Evolutionary conservation across 2,329 filamentous ascomycete genomes (phyloP).

Genomic region (Phialocephala sp.): DNA sequence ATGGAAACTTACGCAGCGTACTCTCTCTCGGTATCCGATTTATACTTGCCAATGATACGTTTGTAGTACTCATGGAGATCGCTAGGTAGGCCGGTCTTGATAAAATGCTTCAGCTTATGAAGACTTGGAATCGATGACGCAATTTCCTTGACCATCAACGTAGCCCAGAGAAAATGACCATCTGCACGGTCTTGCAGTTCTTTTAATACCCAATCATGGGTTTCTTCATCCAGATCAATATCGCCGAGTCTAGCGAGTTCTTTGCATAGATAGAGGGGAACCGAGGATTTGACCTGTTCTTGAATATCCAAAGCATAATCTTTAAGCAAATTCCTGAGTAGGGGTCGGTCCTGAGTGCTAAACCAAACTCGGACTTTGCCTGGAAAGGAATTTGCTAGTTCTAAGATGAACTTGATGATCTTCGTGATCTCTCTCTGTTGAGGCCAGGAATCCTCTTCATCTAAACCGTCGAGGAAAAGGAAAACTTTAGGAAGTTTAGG

Average conservation of each 20-base stretch:
- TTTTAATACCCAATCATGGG: not conserved
- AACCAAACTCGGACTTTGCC: not conserved
- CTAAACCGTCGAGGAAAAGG: not conserved
- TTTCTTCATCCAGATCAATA: not conserved
- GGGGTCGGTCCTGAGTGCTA: not conserved
- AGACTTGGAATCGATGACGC: not conserved
- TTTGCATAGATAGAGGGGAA: not conserved
- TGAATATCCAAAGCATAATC: not conserved
- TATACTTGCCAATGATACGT: not conserved
- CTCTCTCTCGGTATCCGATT: not conserved
- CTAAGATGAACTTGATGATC: not conserved
- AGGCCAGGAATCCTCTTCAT: not conserved
- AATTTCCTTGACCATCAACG: not conserved
- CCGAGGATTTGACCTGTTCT: not conserved
- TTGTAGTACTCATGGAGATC: not conserved
- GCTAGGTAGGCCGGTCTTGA: slow-evolving; percentile 1
- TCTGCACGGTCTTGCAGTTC: not conserved
- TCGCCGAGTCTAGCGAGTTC: not conserved
- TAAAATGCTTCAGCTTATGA: slow-evolving; percentile 1
- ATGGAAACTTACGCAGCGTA: slow-evolving; percentile 1
- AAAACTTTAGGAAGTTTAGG: not conserved
- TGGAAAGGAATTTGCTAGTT: slow-evolving; percentile 1
- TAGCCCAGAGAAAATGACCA: slow-evolving; percentile 1
- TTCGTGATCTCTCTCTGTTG: not conserved
- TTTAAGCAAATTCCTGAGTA: not conserved